Evolutionary conservation across 2,329 filamentous ascomycete species (phyloP), one percentile per base, ranked within the genome.

Genomic region (Fusarium setosum): DNA sequence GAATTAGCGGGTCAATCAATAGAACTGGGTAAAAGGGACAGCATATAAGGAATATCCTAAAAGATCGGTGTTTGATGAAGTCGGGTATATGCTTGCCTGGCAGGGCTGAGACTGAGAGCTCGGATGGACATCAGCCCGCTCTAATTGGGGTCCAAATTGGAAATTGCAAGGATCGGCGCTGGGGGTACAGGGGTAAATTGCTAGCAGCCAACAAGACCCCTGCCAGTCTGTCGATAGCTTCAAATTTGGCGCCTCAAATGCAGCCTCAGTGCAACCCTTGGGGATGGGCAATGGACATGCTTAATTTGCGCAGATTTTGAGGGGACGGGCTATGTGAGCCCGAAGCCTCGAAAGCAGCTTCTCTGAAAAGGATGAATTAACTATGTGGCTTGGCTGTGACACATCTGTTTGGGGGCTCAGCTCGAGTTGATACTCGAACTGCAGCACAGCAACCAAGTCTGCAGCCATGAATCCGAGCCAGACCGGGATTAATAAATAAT

Each of bases 51-150:
- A n/a, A n/a, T n/a, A n/a, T n/a, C n/a, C n/a, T n/a, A n/a, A n/a
- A n/a, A n/a, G n/a, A n/a, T n/a, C n/a, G n/a, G n/a, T n/a, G n/a
- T n/a, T n/a, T n/a, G n/a, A n/a, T n/a, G n/a, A n/a, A n/a, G n/a
- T n/a, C n/a, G n/a, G n/a, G n/a, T n/a, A 5, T 52, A 6, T 11
- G 13, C 9, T 5, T 31, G 51, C 51, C 41, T 48, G 35, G 17
- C 53, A 56, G 44, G 41, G 42, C 42, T 55, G 51, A 55, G 20
- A 37, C 42, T 55, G 51, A 55, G 20, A 37, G 21, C n/a, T 38
- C 34, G 52, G 52, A 49, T 18, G 38, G 38, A 44, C 44, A n/a
- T 52, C 37, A 52, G n/a, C 18, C 49, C 37, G 42, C 6, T 8
- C 18, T 23, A 21, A 23, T 50, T 37, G 20, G 45, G 21, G 42